Evolutionary conservation across 805 yeast species (phyloP).

Genomic region (Teunomyces tritomae): DNA sequence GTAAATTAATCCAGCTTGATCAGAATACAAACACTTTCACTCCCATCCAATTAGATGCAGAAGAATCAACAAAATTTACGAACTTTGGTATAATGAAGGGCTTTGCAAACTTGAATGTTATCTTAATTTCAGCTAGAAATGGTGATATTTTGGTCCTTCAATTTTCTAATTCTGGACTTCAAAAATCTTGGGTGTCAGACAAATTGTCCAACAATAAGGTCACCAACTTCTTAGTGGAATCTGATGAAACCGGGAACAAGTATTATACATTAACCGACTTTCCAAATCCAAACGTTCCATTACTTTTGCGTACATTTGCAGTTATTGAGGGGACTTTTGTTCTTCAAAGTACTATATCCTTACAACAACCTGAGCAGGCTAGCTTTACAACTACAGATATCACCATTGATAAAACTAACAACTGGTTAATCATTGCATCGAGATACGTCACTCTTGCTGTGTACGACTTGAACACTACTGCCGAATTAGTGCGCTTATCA

Average conservation of each 20-base stretch:
- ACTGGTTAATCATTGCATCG: slow-evolving; percentile 62
- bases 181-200: slow-evolving; percentile 22
- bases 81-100: slow-evolving; percentile 46
- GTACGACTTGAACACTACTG: slow-evolving; percentile 35
- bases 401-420: slow-evolving; percentile 34
- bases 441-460: slow-evolving; percentile 65
- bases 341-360: slow-evolving; percentile 22
- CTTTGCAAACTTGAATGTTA: slow-evolving; percentile 28
- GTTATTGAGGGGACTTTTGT: slow-evolving; percentile 15
- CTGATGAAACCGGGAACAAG: slow-evolving; percentile 13
- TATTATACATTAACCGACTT: slow-evolving; percentile 54
- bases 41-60: background rate
- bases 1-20: slow-evolving; percentile 44
- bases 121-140: slow-evolving; percentile 24
- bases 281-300: slow-evolving; percentile 61
- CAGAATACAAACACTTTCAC: slow-evolving; percentile 8
- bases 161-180: slow-evolving; percentile 19
- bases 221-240: slow-evolving; percentile 43
- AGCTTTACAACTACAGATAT: slow-evolving; percentile 60
- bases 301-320: slow-evolving; percentile 42
- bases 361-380: slow-evolving; percentile 42
- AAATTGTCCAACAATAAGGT: slow-evolving; percentile 39
- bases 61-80: slow-evolving; percentile 19
- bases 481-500: slow-evolving; percentile 6
- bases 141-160: slow-evolving; percentile 46